Conservation (phyloP, 495 filamentous ascomycete species). For the Hypomontagnella monticulosa region DNA sequence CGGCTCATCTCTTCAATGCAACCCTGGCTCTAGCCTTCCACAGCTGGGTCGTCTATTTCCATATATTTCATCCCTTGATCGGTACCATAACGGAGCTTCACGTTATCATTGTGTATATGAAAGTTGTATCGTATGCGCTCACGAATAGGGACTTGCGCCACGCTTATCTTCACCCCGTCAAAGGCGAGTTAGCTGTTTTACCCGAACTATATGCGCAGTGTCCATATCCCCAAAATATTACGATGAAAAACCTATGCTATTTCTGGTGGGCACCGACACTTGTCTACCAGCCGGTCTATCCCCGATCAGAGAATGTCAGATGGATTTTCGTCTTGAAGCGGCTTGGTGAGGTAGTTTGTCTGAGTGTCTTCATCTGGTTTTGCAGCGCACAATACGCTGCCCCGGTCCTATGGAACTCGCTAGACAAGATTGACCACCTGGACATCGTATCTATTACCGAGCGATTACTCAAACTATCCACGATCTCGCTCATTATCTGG, state of each 20-base stretch:
- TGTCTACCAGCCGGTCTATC: constrained; percentile 97
- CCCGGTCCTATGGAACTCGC: constrained; percentile 86
- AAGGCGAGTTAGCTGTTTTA: constrained; percentile 64
- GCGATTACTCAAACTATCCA: constrained; percentile 91
- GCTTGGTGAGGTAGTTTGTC: constrained; percentile 73
- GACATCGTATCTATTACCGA: constrained; percentile 86
- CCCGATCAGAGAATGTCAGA: constrained; percentile 77
- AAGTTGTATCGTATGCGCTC: constrained; percentile 93
- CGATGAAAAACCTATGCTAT: constrained; percentile 83
- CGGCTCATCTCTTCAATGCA: constrained; percentile 82
- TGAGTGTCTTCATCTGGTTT: constrained; percentile 92
- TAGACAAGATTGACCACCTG: constrained; percentile 83
- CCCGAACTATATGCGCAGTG: constrained; percentile 84
- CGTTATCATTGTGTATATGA: constrained; percentile 94
- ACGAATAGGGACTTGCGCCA: constrained; percentile 95
- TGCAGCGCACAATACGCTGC: constrained; percentile 91
- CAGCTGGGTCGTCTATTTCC: constrained; percentile 85
- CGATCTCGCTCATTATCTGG: constrained; percentile 94
- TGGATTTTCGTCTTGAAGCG: constrained; percentile 89
- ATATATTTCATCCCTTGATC: constrained; percentile 91
- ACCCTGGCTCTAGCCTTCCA: constrained; percentile 81
- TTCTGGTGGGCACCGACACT: constrained; percentile 98
- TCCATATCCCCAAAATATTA: constrained; percentile 91
- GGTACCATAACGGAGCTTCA: constrained; percentile 91
- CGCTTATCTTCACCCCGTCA: constrained; percentile 77